Evolutionary conservation across 2,329 filamentous ascomycete genomes (phyloP).

Genomic region (Corynespora cassiicola): DNA sequence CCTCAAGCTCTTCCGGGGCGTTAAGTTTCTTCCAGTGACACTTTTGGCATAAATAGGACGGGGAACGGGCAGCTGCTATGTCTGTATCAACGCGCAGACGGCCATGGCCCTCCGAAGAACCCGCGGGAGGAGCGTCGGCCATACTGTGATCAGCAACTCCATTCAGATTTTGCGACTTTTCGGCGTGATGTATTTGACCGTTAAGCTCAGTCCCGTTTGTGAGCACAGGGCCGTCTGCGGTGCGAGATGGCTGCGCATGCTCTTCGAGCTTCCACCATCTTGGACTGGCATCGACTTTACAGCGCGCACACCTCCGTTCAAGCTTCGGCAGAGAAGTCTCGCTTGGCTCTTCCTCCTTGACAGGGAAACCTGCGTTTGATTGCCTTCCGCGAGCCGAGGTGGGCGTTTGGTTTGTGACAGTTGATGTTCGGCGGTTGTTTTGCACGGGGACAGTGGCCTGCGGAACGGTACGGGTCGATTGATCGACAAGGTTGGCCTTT

Average conservation of each 20-base stretch:
- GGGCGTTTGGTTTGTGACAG: slow-evolving; percentile 38
- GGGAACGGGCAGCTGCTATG: slow-evolving; percentile 14
- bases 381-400: slow-evolving; percentile 40
- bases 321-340: slow-evolving; percentile 34
- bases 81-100: slow-evolving; percentile 32
- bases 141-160: slow-evolving; percentile 33
- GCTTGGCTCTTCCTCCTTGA: slow-evolving; percentile 46
- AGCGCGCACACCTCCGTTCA: slow-evolving; percentile 51
- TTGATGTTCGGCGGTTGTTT: slow-evolving; percentile 50
- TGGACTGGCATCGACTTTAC: slow-evolving; percentile 71
- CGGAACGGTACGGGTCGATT: slow-evolving; percentile 61
- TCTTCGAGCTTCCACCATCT: slow-evolving; percentile 57
- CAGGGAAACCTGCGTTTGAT: slow-evolving; percentile 40
- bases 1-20: slow-evolving; percentile 35
- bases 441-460: slow-evolving; percentile 29
- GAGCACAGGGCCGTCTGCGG: slow-evolving; percentile 24
- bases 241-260: slow-evolving; percentile 8
- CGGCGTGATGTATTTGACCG: slow-evolving; percentile 13
- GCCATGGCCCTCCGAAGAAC: slow-evolving; percentile 16
- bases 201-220: slow-evolving; percentile 29
- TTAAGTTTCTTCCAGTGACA: slow-evolving; percentile 55
- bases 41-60: slow-evolving; percentile 54
- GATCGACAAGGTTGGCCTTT: slow-evolving; percentile 81
- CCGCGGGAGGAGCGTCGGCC: slow-evolving; percentile 35
- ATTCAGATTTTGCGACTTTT: slow-evolving; percentile 26